Base-by-base conservation (phyloP, 2,329 filamentous ascomycete genomes). In the Microascus cirrosus region DNA sequence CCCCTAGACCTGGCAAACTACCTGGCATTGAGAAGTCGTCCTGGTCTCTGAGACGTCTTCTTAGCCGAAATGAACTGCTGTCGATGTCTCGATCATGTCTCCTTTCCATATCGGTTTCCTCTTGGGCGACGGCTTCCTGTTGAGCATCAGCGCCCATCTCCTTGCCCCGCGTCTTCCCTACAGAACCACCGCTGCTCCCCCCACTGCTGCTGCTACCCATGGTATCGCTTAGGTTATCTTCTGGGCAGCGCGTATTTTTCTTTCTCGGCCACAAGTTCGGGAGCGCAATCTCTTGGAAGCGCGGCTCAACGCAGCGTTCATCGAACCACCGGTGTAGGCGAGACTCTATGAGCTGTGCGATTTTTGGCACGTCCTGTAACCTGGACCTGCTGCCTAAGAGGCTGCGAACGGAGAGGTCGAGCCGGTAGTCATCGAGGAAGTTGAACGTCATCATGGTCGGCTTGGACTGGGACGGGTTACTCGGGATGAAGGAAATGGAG, bases 371-470 rank as follows among this genome's bases (percentile, higher is more conserved):
- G 68, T 95, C 89, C 67, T 94, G 89, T 2, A 95, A 74, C 18
- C 89, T 79, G 2, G 86, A 89, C n/a, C 89, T 82, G 60, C 85
- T 89, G 39, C 90, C 90, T 5, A 95, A 81, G 15, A 94, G 77
- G 57, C 87, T 91, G 61, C 88, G 81, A 32, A 93, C 88, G 3
- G 86, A 90, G 62, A 95, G 86, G 69, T 94, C 90, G 22, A 95
- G 78, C 28, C 89, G 79, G 73, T 95, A 95, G 72, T 94, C 89
- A 68, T 93, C 89, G 36, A 93, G 79, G 68, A 99, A 99, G 59
- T 90, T 95, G 71, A 99, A 97, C 0, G 90, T 90, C 70, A 99
- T 87, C 68, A 91, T 95, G 2, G 94, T 96, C 3, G 88, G 88
- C 2, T 84, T 88, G 25, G 83, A 79, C 63, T 85, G 81, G 13